Conservation (phyloP, 306 rosid species). For the barrel medic (Medicago truncatula) region MtrunA17r5.0-ANR NC_053042.1:27357501-27358000, state of each 20-base stretch:
- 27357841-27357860: not conserved
- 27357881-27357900: not conserved
- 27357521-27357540: not conserved
- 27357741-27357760: not conserved
- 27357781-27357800: not conserved
- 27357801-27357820: not conserved
- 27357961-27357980: not conserved
- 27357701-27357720: not conserved
- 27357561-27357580: not conserved
- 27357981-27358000: not conserved
- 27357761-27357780: not conserved
- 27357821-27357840: not conserved
- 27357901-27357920: not conserved
- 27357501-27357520: not conserved
- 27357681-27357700: not conserved
- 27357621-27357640: not conserved
- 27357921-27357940: not conserved
- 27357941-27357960: not conserved
- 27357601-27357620: not conserved
- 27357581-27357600: not conserved
- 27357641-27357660: not conserved
- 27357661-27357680: not conserved
- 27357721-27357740: not conserved
- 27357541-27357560: not conserved
- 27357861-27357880: not conserved